These are phyloP conservation scores for Tripterygium wilfordii DNA, from an alignment of 177 flowering plant genomes.

Conservation along the genomic window DNA sequence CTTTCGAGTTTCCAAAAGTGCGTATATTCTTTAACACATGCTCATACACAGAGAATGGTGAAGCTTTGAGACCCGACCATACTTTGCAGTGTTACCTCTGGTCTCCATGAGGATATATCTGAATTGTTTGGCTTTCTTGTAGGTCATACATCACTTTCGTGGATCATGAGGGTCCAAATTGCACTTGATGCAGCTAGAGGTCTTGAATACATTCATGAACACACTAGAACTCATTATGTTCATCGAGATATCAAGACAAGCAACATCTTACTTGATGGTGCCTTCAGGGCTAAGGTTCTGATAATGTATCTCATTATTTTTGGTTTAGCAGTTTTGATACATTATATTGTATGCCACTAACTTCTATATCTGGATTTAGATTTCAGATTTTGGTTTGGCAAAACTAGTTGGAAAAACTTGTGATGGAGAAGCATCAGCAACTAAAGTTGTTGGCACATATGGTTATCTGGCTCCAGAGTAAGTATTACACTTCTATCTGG, in stretches of 20 bases:
- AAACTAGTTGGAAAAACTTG: conserved; percentile 65
- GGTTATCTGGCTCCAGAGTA: conserved; percentile 98
- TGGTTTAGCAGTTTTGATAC: not conserved
- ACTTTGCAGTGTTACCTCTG: too few species aligned
- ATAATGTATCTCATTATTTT: not conserved
- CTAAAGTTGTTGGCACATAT: conserved; percentile 90
- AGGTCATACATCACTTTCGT: conserved; percentile 82
- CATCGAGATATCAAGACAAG: conserved; percentile 95
- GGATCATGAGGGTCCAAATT: conserved; percentile 85
- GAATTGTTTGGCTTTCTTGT: not conserved
- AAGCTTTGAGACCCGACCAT: too few species aligned
- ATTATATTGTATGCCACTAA: conserved; percentile 6
- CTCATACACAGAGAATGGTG: too few species aligned
- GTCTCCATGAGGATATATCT: not conserved
- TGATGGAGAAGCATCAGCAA: conserved; percentile 71
- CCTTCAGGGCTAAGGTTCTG: conserved; percentile 82
- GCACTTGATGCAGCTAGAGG: conserved; percentile 96
- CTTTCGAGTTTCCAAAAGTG: too few species aligned
- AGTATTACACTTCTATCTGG: conserved; percentile 18
- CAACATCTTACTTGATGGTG: conserved; percentile 83
- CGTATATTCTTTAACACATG: too few species aligned
- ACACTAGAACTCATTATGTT: conserved; percentile 87
- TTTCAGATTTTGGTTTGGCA: conserved; percentile 93
- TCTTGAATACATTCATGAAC: conserved; percentile 93
- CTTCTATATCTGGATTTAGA: conserved; percentile 26